A percentile compares a stretch with the other conserved stretches of the same genome.
These are phyloP conservation scores for Backusella morwellensis DNA, from an alignment of 192 early-diverging fungal genomes.

Conservation along the genomic window DNA sequence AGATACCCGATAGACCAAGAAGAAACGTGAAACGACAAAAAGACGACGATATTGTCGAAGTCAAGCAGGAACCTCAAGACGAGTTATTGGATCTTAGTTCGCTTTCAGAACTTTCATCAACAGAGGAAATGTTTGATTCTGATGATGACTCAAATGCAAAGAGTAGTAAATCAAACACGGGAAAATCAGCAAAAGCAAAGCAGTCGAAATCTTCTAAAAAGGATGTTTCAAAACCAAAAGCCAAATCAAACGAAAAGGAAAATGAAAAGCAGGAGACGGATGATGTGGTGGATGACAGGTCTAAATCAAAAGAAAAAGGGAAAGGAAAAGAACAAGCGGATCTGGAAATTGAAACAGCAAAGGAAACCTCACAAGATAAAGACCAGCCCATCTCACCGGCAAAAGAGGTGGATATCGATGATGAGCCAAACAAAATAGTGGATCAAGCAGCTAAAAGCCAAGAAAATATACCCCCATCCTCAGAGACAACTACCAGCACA, in stretches of 20 bases:
- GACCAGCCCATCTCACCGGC: neutral
- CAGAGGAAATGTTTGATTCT: neutral
- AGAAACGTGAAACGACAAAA: neutral
- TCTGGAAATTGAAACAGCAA: neutral
- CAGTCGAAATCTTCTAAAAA: neutral
- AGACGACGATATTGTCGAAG: neutral
- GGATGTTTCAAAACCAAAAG: neutral
- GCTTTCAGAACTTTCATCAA: conserved; percentile 26
- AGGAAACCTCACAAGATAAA: neutral
- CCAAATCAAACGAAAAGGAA: neutral
- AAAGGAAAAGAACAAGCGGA: neutral
- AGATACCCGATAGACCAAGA: neutral
- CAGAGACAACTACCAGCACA: neutral
- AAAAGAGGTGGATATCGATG: neutral
- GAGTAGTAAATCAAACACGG: neutral
- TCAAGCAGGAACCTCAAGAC: conserved; percentile 2
- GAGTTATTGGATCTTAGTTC: conserved; percentile 17
- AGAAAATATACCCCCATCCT: neutral
- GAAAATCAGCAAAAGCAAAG: neutral
- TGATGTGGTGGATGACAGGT: neutral
- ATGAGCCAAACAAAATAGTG: neutral
- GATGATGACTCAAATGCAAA: neutral
- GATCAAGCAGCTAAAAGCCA: neutral
- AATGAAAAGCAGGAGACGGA: neutral
- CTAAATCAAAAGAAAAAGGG: neutral